Evolutionary conservation across 768 basidiomycete genomes (phyloP).

Genomic region (Hypholoma fasciculare): DNA sequence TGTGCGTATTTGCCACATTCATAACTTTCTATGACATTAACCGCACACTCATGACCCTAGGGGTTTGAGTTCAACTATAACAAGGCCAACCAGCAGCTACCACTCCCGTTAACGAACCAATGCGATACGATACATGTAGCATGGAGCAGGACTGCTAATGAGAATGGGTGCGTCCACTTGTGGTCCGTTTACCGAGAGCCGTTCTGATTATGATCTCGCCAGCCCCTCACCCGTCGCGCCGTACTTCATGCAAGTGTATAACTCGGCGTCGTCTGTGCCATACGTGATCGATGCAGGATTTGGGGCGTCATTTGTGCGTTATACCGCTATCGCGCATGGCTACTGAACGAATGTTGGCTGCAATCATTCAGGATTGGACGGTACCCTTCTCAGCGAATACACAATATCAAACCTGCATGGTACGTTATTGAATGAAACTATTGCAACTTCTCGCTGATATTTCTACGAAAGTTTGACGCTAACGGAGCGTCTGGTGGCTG

Average conservation of each 20-base stretch:
- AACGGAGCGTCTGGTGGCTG: constrained; percentile 54
- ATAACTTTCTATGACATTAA: neutral
- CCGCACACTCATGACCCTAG: constrained; percentile 14
- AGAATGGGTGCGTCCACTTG: constrained; percentile 25
- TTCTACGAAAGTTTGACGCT: constrained; percentile 38
- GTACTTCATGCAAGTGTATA: constrained; percentile 50
- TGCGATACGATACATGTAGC: constrained; percentile 36
- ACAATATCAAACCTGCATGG: constrained; percentile 61
- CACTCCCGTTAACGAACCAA: constrained; percentile 38
- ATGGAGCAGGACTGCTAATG: constrained; percentile 30
- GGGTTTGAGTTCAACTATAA: constrained; percentile 39
- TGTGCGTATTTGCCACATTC: constrained; percentile 12
- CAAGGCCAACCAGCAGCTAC: constrained; percentile 23
- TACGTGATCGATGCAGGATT: constrained; percentile 42
- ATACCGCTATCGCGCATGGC: neutral
- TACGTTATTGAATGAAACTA: constrained; percentile 11
- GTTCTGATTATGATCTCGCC: neutral
- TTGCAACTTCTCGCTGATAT: neutral
- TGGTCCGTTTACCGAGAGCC: neutral
- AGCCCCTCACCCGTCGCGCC: constrained; percentile 49
- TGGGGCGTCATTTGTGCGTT: constrained; percentile 30
- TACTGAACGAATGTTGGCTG: neutral
- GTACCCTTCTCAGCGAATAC: constrained; percentile 53
- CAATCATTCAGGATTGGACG: constrained; percentile 38
- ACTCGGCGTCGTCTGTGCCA: constrained; percentile 45